Conservation (phyloP, 2,329 filamentous ascomycete species). For the Aspergillus jensenii region DNA sequence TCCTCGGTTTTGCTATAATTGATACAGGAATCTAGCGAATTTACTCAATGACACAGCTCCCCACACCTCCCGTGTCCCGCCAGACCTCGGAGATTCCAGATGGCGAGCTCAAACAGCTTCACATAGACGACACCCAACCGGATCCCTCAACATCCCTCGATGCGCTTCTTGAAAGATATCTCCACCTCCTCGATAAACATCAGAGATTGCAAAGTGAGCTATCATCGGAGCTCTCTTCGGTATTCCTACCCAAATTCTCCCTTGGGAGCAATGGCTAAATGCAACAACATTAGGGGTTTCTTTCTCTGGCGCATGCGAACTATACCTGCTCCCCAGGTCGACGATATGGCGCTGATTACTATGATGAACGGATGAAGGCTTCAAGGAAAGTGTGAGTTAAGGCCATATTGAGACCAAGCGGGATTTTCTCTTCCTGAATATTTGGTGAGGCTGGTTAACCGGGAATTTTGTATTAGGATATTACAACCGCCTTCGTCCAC, state of each 20-base stretch:
- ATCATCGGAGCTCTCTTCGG: slow-evolving; percentile 39
- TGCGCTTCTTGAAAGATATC: slow-evolving; percentile 42
- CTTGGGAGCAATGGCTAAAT: background rate
- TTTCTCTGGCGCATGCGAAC: slow-evolving; percentile 51
- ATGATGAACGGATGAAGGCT: slow-evolving; percentile 53
- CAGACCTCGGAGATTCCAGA: slow-evolving; percentile 28
- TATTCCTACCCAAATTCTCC: slow-evolving; percentile 23
- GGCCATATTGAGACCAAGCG: background rate
- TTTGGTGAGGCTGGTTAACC: slow-evolving; percentile 1
- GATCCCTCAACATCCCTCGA: slow-evolving; percentile 39
- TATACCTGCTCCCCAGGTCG: slow-evolving; percentile 46
- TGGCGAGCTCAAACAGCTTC: slow-evolving; percentile 16
- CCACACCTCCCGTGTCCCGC: slow-evolving; percentile 36
- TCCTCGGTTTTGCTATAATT: background rate
- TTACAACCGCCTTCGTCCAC: slow-evolving; percentile 10
- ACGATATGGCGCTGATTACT: slow-evolving; percentile 50
- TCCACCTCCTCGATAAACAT: slow-evolving; percentile 44
- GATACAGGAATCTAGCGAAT: background rate
- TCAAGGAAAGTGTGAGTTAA: slow-evolving; percentile 40
- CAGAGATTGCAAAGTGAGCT: slow-evolving; percentile 41
- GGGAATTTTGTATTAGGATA: slow-evolving; percentile 6
- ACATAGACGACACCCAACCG: slow-evolving; percentile 17
- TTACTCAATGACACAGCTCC: slow-evolving; percentile 31
- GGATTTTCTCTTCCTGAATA: background rate
- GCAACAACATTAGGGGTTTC: slow-evolving; percentile 40